These are phyloP conservation scores for Puccinia coronata DNA, from an alignment of 1,284 basidiomycete species.

Conservation along the genomic window DNA sequence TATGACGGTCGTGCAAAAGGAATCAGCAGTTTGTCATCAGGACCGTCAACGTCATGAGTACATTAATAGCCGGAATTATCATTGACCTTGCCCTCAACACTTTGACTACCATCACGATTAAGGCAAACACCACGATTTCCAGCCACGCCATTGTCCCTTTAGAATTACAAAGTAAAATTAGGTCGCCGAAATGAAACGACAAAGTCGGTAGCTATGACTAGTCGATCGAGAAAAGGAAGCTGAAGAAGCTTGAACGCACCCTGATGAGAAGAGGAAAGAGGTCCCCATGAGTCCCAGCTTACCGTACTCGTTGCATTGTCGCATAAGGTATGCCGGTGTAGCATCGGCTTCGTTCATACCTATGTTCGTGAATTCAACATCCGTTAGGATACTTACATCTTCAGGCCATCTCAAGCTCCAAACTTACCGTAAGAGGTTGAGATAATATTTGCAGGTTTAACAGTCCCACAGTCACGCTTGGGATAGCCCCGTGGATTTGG, in stretches of 20 bases:
- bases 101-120: constrained; percentile 52
- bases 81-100: constrained; percentile 24
- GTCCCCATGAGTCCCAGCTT: constrained; percentile 63
- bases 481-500: constrained; percentile 63
- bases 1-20: constrained; percentile 47
- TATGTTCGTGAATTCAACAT: not conserved
- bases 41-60: no score
- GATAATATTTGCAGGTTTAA: constrained; percentile 64
- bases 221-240: constrained; percentile 30
- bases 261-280: constrained; percentile 64
- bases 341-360: constrained; percentile 61
- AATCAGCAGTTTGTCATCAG: no score
- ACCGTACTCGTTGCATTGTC: constrained; percentile 67
- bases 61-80: not conserved
- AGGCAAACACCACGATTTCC: constrained; percentile 62
- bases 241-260: constrained; percentile 41
- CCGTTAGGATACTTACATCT: not conserved
- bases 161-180: not conserved
- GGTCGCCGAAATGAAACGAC: not conserved
- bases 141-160: constrained; percentile 64
- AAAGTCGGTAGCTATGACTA: not conserved
- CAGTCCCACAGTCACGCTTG: constrained; percentile 65
- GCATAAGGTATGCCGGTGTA: constrained; percentile 61
- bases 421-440: constrained; percentile 63
- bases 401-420: not conserved